These are phyloP conservation scores for Talaromyces adpressus DNA, from an alignment of 495 filamentous ascomycete genomes.

Conservation along the genomic window DNA sequence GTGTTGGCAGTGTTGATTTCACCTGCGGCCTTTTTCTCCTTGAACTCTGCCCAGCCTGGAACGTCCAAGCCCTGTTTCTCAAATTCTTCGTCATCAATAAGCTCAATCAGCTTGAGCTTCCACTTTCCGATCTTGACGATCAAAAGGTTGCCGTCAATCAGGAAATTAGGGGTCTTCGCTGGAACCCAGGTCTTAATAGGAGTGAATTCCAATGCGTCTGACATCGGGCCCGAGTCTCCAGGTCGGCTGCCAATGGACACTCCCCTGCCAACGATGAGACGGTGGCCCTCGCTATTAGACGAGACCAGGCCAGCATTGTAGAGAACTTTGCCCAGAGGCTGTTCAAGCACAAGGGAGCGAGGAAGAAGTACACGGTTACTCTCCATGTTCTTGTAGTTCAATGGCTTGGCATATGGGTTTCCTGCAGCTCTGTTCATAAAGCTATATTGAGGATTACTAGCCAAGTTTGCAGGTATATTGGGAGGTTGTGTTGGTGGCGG, in stretches of 20 bases:
- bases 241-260: constrained; percentile 60
- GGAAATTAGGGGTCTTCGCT: constrained; percentile 49
- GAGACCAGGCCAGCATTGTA: constrained; percentile 60
- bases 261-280: constrained; percentile 49
- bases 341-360: constrained; percentile 51
- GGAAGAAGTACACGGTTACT: constrained; percentile 55
- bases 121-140: constrained; percentile 74
- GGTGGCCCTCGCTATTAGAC: constrained; percentile 60
- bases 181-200: constrained; percentile 52
- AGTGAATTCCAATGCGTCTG: constrained; percentile 53
- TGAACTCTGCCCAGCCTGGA: constrained; percentile 32
- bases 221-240: constrained; percentile 46
- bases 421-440: constrained; percentile 32
- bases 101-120: constrained; percentile 65
- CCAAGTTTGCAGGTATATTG: constrained; percentile 12
- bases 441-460: constrained; percentile 15
- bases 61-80: constrained; percentile 32
- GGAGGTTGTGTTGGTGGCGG: constrained; percentile 25
- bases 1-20: background rate
- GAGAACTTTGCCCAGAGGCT: constrained; percentile 56
- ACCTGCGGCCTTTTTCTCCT: constrained; percentile 4
- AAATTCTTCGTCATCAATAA: constrained; percentile 68
- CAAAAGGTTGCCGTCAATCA: constrained; percentile 56
- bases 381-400: constrained; percentile 43
- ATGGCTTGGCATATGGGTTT: constrained; percentile 34